Conservation (phyloP, 2,329 filamentous ascomycete genomes). For the Bisporella sp. region DNA sequence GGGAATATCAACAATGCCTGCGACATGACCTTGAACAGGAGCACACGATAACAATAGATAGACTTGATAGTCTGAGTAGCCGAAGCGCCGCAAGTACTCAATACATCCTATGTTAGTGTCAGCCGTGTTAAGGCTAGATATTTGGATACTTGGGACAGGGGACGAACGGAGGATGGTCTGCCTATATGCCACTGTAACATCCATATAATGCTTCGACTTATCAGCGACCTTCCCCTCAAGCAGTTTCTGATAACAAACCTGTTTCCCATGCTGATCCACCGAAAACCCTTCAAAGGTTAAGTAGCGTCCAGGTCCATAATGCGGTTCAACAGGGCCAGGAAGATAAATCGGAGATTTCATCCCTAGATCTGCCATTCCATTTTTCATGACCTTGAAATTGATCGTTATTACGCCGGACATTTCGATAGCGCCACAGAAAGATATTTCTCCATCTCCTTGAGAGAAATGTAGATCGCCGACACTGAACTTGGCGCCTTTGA, state of each 20-base stretch:
- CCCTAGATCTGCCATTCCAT: slow-evolving; percentile 64
- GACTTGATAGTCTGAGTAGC: slow-evolving; percentile 67
- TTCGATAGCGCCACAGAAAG: slow-evolving; percentile 84
- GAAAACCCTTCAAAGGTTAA: slow-evolving; percentile 88
- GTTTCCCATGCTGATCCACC: slow-evolving; percentile 81
- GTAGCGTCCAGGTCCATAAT: slow-evolving; percentile 75
- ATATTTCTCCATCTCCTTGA: slow-evolving; percentile 87
- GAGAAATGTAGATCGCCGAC: slow-evolving; percentile 72
- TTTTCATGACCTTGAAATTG: slow-evolving; percentile 83
- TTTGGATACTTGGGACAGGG: background rate
- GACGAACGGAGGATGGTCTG: slow-evolving; percentile 37
- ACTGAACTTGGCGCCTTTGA: slow-evolving; percentile 79
- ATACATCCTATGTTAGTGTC: slow-evolving; percentile 47
- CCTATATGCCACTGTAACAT: slow-evolving; percentile 19
- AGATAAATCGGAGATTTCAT: slow-evolving; percentile 82
- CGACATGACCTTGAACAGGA: slow-evolving; percentile 80
- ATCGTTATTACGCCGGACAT: slow-evolving; percentile 90
- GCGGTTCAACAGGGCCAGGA: slow-evolving; percentile 80
- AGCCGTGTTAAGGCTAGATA: background rate
- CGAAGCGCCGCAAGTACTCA: slow-evolving; percentile 72
- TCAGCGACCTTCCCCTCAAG: background rate
- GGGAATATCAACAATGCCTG: slow-evolving; percentile 84
- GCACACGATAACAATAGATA: slow-evolving; percentile 82
- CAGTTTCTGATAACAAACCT: slow-evolving; percentile 31
- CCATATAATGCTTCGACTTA: slow-evolving; percentile 30